phyloP scores from a whole-genome alignment of 2,329 filamentous ascomycete species.

The Ceratocystis papillata region DNA sequence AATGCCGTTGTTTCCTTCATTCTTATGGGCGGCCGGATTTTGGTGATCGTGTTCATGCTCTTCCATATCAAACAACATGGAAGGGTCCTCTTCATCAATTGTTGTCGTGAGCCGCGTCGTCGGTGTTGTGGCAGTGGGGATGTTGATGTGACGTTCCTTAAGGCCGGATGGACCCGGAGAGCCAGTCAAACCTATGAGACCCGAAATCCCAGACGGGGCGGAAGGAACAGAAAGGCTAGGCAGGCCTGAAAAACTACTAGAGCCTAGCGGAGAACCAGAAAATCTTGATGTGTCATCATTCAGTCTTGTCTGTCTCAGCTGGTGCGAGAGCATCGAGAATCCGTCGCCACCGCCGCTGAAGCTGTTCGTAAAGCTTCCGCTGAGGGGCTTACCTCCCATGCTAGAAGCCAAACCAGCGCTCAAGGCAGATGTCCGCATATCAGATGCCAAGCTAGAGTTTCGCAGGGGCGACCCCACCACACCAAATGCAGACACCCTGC shows the following conservation, averaged over 20 bases:
- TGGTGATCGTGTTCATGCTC: slow-evolving; percentile 16
- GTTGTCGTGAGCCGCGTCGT: slow-evolving; percentile 19
- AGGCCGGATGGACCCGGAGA: slow-evolving; percentile 1
- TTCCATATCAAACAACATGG: slow-evolving; percentile 24
- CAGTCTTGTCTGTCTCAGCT: slow-evolving; percentile 19
- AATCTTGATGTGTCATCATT: slow-evolving; percentile 16
- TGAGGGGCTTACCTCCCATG: slow-evolving; percentile 13
- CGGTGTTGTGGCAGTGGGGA: slow-evolving; percentile 10
- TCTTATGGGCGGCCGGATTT: not conserved
- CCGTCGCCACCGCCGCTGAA: slow-evolving; percentile 16
- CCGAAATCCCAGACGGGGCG: not conserved
- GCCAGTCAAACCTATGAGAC: slow-evolving; percentile 2
- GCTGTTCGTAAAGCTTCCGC: slow-evolving; percentile 16
- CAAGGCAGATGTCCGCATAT: slow-evolving; percentile 26
- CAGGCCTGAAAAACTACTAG: slow-evolving; percentile 12
- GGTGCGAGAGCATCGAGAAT: slow-evolving; percentile 22
- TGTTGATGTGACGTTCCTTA: slow-evolving; percentile 14
- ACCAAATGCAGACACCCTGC: slow-evolving; percentile 46
- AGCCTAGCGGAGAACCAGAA: slow-evolving; percentile 16
- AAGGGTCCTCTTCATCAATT: slow-evolving; percentile 24
- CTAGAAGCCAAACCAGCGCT: slow-evolving; percentile 15
- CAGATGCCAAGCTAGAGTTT: slow-evolving; percentile 50
- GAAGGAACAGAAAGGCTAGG: not conserved
- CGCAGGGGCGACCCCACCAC: slow-evolving; percentile 56
- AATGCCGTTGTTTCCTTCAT: not conserved